Evolutionary conservation across 75 land plant genomes (phyloP).

Genomic region (Picea sitchensis): DNA sequence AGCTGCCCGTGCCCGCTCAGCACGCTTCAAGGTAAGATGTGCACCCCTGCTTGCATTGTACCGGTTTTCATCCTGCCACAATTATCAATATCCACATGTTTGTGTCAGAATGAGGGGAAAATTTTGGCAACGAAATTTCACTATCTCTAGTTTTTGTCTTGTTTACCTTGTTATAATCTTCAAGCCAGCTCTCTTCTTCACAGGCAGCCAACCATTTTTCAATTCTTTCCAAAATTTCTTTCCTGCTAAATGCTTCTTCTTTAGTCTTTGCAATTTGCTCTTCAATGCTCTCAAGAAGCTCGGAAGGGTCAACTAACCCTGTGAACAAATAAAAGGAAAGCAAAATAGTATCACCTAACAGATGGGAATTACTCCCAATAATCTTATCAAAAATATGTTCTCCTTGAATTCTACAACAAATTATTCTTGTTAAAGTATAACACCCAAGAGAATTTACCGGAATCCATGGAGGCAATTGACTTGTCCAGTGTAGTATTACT

Average conservation of each 20-base stretch:
- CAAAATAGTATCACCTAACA: not conserved
- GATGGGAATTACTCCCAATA: not conserved
- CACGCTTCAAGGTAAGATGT: constrained; percentile 83
- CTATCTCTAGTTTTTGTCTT: not conserved
- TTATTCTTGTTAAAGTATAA: not conserved
- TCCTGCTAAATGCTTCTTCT: constrained; percentile 85
- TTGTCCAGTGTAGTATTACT: constrained; percentile 20
- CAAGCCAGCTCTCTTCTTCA: constrained; percentile 88
- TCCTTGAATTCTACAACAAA: not conserved
- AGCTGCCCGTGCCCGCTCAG: constrained; percentile 75
- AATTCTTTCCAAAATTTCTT: constrained; percentile 82
- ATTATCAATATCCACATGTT: not conserved
- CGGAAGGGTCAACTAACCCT: constrained; percentile 70
- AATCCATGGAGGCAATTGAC: constrained; percentile 51
- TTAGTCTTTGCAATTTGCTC: constrained; percentile 57
- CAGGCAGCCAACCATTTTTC: constrained; percentile 88
- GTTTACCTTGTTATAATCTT: constrained; percentile 83
- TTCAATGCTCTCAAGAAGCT: constrained; percentile 66
- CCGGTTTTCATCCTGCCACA: constrained; percentile 73
- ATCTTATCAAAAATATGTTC: not conserved
- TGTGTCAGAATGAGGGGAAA: not conserved
- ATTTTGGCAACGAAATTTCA: not conserved
- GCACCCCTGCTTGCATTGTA: constrained; percentile 88
- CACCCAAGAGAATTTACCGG: constrained; percentile 36
- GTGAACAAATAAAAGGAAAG: constrained; percentile 5